These are phyloP conservation scores for Porogramme epimiltina DNA, from an alignment of 1,284 basidiomycete species.

Conservation along the genomic window DNA sequence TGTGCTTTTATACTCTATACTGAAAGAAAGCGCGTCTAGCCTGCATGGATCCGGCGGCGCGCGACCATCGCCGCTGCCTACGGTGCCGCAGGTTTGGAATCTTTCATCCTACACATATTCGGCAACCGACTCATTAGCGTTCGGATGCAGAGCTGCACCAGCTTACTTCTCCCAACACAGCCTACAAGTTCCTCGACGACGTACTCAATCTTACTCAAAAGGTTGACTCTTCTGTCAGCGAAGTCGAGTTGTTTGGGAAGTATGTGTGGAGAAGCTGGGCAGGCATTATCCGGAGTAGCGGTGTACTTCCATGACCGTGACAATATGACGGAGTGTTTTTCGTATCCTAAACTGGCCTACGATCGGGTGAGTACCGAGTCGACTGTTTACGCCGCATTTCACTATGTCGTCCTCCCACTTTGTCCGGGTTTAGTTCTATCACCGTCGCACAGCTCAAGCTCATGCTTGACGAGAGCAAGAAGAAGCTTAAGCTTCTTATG, in stretches of 20 bases:
- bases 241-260: constrained; percentile 51
- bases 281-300: constrained; percentile 66
- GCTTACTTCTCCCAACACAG: constrained; percentile 66
- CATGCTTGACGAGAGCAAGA: too few relatives aligned
- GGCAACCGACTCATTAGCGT: background rate
- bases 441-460: too few relatives aligned
- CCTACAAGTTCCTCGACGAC: constrained; percentile 61
- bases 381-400: too few relatives aligned
- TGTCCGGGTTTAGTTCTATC: too few relatives aligned
- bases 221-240: constrained; percentile 46
- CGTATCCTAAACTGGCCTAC: too few relatives aligned
- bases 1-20: background rate
- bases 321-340: background rate
- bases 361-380: too few relatives aligned
- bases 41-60: constrained; percentile 68
- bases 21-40: constrained; percentile 36
- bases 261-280: constrained; percentile 70
- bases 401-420: too few relatives aligned
- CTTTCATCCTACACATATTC: constrained; percentile 10
- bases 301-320: constrained; percentile 39
- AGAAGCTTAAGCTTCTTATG: too few relatives aligned
- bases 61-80: constrained; percentile 66
- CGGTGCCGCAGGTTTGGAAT: constrained; percentile 61
- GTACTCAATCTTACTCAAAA: constrained; percentile 51
- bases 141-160: constrained; percentile 66